Evolutionary conservation across 2,329 filamentous ascomycete species (phyloP).

Genomic region (Aureobasidium sp.): DNA sequence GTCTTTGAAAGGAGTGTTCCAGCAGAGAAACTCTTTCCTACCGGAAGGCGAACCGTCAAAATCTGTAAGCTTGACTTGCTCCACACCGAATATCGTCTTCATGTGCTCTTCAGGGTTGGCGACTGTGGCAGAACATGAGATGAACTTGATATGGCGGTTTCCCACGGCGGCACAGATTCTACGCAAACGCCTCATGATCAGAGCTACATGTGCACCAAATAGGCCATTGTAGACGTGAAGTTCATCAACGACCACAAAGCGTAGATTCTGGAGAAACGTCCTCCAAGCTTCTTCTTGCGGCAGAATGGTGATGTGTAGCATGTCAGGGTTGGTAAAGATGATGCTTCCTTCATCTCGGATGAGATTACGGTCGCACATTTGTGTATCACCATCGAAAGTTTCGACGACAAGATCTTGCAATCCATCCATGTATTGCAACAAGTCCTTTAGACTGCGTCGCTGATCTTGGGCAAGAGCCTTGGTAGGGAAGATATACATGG

Average conservation of each 20-base stretch:
- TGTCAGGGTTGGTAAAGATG: constrained; percentile 97
- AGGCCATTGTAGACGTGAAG: constrained; percentile 94
- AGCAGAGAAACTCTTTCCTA: constrained; percentile 90
- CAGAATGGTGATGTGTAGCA: constrained; percentile 90
- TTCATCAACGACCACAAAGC: constrained; percentile 78
- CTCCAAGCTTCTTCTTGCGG: constrained; percentile 89
- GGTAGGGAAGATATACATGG: constrained; percentile 97
- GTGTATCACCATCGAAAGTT: constrained; percentile 93
- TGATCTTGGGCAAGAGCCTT: constrained; percentile 96
- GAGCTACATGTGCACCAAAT: constrained; percentile 87
- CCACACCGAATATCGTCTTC: constrained; percentile 84
- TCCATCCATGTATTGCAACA: constrained; percentile 72
- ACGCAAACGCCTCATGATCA: constrained; percentile 85
- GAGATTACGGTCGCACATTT: constrained; percentile 66
- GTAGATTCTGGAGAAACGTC: constrained; percentile 77
- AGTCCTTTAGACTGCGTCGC: constrained; percentile 75
- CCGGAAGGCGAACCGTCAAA: constrained; percentile 90
- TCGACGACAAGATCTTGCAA: constrained; percentile 74
- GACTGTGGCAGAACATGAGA: constrained; percentile 94
- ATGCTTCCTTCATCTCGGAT: constrained; percentile 86
- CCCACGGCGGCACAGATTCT: constrained; percentile 86
- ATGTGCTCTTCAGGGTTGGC: constrained; percentile 90
- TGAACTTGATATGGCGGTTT: constrained; percentile 77
- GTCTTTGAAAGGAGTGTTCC: constrained; percentile 95
- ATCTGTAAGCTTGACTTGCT: constrained; percentile 73